A percentile compares a stretch with the other conserved stretches of the same genome.
These are phyloP conservation scores for Yamadazyma pseudoaaseri DNA, from an alignment of 1,139 yeast species.

Conservation along the genomic window DNA sequence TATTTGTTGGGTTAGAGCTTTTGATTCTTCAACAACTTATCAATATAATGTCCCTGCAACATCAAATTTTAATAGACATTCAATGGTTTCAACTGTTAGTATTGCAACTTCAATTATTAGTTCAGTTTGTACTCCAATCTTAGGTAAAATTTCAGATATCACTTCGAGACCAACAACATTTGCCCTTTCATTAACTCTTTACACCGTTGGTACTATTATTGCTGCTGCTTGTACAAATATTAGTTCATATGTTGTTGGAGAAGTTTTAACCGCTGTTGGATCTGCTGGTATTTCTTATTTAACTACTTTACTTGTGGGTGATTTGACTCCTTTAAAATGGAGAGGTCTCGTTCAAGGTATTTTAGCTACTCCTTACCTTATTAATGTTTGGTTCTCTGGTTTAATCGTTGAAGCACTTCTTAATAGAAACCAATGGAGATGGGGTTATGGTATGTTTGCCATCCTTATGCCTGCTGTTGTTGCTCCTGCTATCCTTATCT, in stretches of 20 bases:
- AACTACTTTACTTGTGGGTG: slow-evolving; percentile 25
- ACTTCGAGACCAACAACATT: slow-evolving; percentile 28
- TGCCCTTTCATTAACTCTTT: slow-evolving; percentile 18
- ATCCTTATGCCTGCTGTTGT: slow-evolving; percentile 30
- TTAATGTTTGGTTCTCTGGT: slow-evolving; percentile 32
- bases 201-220: slow-evolving; percentile 26
- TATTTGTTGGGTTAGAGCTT: slow-evolving; percentile 34
- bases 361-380: slow-evolving; percentile 27
- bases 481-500: slow-evolving; percentile 24
- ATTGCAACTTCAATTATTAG: slow-evolving; percentile 25
- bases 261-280: slow-evolving; percentile 27
- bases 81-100: slow-evolving; percentile 28
- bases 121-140: slow-evolving; percentile 25
- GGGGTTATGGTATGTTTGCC: slow-evolving; percentile 43
- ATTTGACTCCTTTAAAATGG: slow-evolving; percentile 31
- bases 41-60: slow-evolving; percentile 30
- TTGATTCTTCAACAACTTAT: slow-evolving; percentile 36
- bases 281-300: slow-evolving; percentile 19
- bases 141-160: slow-evolving; percentile 31
- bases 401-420: slow-evolving; percentile 26
- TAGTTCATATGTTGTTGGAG: slow-evolving; percentile 27
- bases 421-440: slow-evolving; percentile 31
- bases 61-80: slow-evolving; percentile 28
- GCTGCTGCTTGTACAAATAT: slow-evolving; percentile 25
- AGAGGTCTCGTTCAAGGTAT: slow-evolving; percentile 25